Base-by-base conservation (phyloP, 768 basidiomycete species). In the Suillus ampliporus region DNA sequence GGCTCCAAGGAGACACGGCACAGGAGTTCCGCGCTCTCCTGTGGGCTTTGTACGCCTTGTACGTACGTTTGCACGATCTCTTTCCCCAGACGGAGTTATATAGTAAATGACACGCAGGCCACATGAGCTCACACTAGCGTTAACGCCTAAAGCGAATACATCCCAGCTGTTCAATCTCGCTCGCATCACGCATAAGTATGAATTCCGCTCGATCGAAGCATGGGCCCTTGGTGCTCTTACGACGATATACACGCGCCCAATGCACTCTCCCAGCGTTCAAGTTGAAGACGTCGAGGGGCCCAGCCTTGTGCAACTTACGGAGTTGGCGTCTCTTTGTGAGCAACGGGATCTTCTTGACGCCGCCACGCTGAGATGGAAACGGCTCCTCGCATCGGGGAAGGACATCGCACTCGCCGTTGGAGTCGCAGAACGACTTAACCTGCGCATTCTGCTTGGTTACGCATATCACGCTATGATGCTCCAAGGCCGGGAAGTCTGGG, bases 391-490 rank as follows among this genome's bases (percentile, higher is more conserved):
- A 38, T 80, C 83, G 56, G 77, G 80, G 17, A 75, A 78, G 61
- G 80, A 83, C 57, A 76, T 84, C 26, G 77, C 78, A 6, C 76
- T 80, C 6, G 80, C 84, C 19, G 79, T 82, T 35, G 72, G 74
- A 19, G 76, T 83, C 57, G 82, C 82, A 44, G 84, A 85, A 65
- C 78, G 82, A 44, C 77, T 83, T 40, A 80, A 79, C 57, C 69
- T 86, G 50, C 78, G 80, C 14, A 69, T 74, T 28, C 76, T 86
- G 21, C 77, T 82, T 63, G 84, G 83, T 14, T 74, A 80, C 64
- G 82, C 84, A 19, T 87, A 86, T 64, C 79, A 83, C 60, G 74
- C 79, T 44, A 82, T 85, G 79, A 76, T 86, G 71, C 73, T 84
- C 17, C 81, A 82, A 67, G 85, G 84, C 17, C 77, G 80, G 43